Conservation (phyloP, 1,139 yeast genomes). For the Meyerozyma guilliermondii region DNA sequence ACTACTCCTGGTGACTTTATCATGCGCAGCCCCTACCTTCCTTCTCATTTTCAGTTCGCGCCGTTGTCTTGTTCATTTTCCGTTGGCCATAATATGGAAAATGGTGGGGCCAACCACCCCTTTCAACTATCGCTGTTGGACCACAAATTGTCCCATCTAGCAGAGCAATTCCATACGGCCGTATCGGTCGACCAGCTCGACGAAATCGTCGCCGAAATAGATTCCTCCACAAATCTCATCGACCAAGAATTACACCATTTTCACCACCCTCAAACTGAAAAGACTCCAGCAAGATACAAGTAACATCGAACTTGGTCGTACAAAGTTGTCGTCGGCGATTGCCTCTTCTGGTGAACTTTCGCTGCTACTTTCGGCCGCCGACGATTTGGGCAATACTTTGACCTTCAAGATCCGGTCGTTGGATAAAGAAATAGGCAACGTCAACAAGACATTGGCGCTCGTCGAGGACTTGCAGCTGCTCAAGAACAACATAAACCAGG, state of each 20-base stretch:
- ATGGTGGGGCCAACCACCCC: not conserved
- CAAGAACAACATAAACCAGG: slow-evolving; percentile 60
- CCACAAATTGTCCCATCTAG: not conserved
- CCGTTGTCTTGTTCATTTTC: not conserved
- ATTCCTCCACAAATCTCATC: slow-evolving; percentile 14
- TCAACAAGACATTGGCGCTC: slow-evolving; percentile 58
- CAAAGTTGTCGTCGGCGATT: slow-evolving; percentile 32
- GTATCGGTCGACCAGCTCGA: slow-evolving; percentile 17
- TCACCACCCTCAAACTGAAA: slow-evolving; percentile 21
- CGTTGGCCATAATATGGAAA: not conserved
- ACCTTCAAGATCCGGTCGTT: slow-evolving; percentile 66
- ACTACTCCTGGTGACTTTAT: not conserved
- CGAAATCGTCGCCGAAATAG: slow-evolving; percentile 17
- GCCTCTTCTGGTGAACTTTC: slow-evolving; percentile 42
- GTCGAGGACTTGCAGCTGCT: slow-evolving; percentile 63
- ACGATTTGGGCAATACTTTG: slow-evolving; percentile 59
- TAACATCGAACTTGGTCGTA: slow-evolving; percentile 31
- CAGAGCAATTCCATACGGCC: slow-evolving; percentile 7
- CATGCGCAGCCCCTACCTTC: not conserved
- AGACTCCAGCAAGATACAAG: slow-evolving; percentile 33
- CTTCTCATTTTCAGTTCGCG: not conserved
- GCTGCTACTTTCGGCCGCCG: slow-evolving; percentile 52
- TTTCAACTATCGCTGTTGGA: not conserved
- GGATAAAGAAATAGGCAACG: slow-evolving; percentile 67
- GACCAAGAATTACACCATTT: slow-evolving; percentile 25